Base-by-base conservation (phyloP, 2,329 filamentous ascomycete species). In the Coleophoma eucalyptorum region DNA sequence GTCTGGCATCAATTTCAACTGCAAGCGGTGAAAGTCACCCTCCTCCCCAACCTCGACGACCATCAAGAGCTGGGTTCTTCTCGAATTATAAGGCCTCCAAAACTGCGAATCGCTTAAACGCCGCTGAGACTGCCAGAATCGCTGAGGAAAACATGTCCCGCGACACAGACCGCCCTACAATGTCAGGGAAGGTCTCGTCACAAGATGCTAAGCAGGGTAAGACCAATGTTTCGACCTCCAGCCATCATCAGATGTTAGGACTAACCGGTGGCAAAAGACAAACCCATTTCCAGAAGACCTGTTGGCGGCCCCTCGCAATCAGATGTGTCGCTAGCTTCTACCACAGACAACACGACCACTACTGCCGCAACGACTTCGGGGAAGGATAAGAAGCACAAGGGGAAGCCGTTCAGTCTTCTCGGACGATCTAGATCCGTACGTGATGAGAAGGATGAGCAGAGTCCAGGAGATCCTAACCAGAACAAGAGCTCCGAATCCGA, bases 71-170 rank as follows among this genome's bases (percentile, higher is more conserved):
- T 33, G 61, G 63, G 64, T 75, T 77, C 55, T 77, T 77, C 56
- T 67, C 70, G 41, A 77, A 77, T 55, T 69, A 75, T 52, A 69
- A 71, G 50, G 72, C 72, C 11, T 68, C 70, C 5, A 76, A 73
- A 52, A 75, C 73, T 26, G 72, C 72, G 5, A 71, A 66, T 41
- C 72, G 71, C 68, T 65, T 15, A 68, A 68, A 15, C 20, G 61
- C 37, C 67, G 60, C 52, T 66, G 67, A 44, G 70, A 67, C 20
- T 62, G 35, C 59, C 33, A 63, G 67, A 46, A 65, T 67, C 47
- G 58, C 63, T 34, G 55, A 65, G 21, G 65, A 71, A 50, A 59
- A 53, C 48, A 62, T 64, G 60, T 65, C 62, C 18, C 65, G 56
- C 62, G 64, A 66, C 56, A 58, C 60, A 52, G 61, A 65, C 48